Base-by-base conservation (phyloP, 371 early-diverging fungal genomes). In the Nematocida sp. region DNA sequence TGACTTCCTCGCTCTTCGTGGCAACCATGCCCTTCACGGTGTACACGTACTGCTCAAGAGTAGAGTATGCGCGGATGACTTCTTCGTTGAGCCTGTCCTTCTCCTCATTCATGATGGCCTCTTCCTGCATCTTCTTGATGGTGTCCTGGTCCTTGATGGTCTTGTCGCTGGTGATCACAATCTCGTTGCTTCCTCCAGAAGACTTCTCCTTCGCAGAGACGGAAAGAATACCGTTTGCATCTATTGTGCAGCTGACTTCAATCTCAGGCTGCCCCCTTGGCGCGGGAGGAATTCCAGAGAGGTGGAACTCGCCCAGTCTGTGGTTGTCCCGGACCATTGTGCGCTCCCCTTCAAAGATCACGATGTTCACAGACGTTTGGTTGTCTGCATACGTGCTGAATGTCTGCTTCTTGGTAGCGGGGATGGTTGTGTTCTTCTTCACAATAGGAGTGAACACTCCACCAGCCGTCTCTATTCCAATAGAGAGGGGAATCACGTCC, bases 401-500 rank as follows among this genome's bases (percentile, higher is more conserved):
- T 77, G 89, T 87, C 85, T 91, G 88, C 79, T 87, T 86, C 86
- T 88, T 88, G 80, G 87, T 89, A 80, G 90, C 88, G 64, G 95
- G 95, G 80, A 94, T 90, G 65, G 88, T 87, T 50, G 91, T 87
- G 86, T 90, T 90, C 78, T 91, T 89, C 83, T 88, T 86, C 81
- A 93, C 93, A 77, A 96, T 87, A 46, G 89, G 83, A 58, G 94
- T 91, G 88, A 94, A 90, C 83, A 93, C 91, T 83, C 95, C 93
- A 81, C 92, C 92, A 81, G 89, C 89, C 82, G 90, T 91, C 81
- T 92, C 91, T 83, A 92, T 89, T 83, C 91, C 91, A 77, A 94
- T 87, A 67, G 89, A 88, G 67, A 92, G 87, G 57, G 93, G 93
- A 76, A 87, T 87, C 48, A 89, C 90, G 84, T 94, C 94, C 77